Conservation (phyloP, 2,329 filamentous ascomycete genomes). For the Nothophaeocryptopus gaeumannii region DNA sequence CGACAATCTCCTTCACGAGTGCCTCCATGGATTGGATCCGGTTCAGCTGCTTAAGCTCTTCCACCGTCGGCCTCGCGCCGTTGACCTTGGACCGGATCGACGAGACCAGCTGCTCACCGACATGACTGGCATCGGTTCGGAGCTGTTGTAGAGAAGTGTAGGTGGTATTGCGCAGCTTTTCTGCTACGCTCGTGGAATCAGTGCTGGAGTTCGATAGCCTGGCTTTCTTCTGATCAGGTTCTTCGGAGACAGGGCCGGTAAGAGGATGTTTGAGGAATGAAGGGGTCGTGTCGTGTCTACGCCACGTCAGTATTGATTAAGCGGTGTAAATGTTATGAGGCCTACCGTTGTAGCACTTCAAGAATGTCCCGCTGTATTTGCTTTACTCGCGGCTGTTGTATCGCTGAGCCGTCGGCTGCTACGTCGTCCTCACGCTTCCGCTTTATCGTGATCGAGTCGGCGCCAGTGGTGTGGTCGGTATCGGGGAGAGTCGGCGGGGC, state of each 20-base stretch:
- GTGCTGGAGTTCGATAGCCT: slow-evolving; percentile 38
- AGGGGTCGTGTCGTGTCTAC: slow-evolving; percentile 42
- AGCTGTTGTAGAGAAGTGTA: slow-evolving; percentile 46
- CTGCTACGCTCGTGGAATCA: slow-evolving; percentile 38
- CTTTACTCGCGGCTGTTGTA: slow-evolving; percentile 24
- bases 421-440: slow-evolving; percentile 45
- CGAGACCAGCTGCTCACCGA: slow-evolving; percentile 39
- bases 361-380: slow-evolving; percentile 42
- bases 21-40: slow-evolving; percentile 30
- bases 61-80: slow-evolving; percentile 33
- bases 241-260: slow-evolving; percentile 32
- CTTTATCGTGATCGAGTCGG: slow-evolving; percentile 33
- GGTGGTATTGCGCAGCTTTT: slow-evolving; percentile 36
- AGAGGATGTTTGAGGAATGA: slow-evolving; percentile 45
- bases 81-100: slow-evolving; percentile 30
- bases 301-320: slow-evolving; percentile 13
- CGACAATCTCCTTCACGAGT: slow-evolving; percentile 29
- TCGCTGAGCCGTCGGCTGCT: slow-evolving; percentile 33
- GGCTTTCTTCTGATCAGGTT: slow-evolving; percentile 46
- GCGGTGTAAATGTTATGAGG: background rate
- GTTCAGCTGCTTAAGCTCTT: slow-evolving; percentile 38
- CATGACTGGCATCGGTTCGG: slow-evolving; percentile 42
- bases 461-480: slow-evolving; percentile 4
- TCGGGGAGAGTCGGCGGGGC: slow-evolving; percentile 4
- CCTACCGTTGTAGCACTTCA: slow-evolving; percentile 42